Base-by-base conservation (phyloP, 177 flowering plant genomes). In the Vitis hybrid region DNA sequence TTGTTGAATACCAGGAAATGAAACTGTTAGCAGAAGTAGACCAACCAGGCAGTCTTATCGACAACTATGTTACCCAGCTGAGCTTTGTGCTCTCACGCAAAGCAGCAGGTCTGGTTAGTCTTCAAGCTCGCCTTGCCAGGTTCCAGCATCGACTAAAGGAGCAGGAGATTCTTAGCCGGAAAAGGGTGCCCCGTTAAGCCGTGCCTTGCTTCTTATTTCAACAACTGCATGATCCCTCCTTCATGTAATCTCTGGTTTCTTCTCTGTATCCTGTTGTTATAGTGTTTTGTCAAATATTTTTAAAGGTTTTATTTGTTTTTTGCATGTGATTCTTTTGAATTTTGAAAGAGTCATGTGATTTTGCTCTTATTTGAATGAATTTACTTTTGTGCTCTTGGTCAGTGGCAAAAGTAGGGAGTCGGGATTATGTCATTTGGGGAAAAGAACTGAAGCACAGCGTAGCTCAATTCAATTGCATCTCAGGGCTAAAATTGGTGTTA, bases 71-170 rank as follows among this genome's bases (percentile, higher is more conserved):
- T 70, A 78, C 91, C 48, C 97, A 91, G 80, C 71, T 94, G 76
- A 88, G 93, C 76, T 90, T 89, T 80, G 94, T 96, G 78, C 92
- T 96, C 59, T 90, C 97, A 5, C 89, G 95, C 67, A 96, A 96
- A 80, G 97, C 97, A 8, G 98, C 99, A 1, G 87, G 97, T 68
- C 74, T 96, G 67, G 98, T 92, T 27, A 85, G 97, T 77, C 97
- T 96, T 50, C 99, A 96, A 81, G 93, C 97, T 71, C 97, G 98
- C 40, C 87, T 96, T 48, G 95, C 97, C 57, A 85, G 97, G 75
- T 96, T 96, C 77, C 99, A 96, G 75, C 97, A 94, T 69, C 91
- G 97, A 24, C 81, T 96, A 2, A 96, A 91, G 74, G 98, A 94
- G 64, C 98, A 92, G 76, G 98, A 96, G 79, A 92, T 96, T 65